Percentiles rank a stretch among this genome's conserved stretches.
These are phyloP conservation scores for Trifolium subterraneum DNA, from an alignment of 306 rosid species.

Conservation along the genomic window DNA sequence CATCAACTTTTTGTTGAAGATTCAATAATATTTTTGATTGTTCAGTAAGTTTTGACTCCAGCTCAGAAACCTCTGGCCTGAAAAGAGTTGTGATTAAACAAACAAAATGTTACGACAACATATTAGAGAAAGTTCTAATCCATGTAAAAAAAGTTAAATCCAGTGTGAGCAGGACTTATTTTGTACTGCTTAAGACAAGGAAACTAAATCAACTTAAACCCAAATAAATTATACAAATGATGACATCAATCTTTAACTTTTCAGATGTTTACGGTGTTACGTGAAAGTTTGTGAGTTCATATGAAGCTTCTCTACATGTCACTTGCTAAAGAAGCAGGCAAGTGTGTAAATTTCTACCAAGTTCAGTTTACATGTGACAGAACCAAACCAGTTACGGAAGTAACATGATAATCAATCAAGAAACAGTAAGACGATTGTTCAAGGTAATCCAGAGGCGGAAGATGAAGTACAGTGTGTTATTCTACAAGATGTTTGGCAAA, in stretches of 20 bases:
- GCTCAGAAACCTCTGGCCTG: conserved; percentile 96
- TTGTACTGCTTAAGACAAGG: conserved; percentile 4
- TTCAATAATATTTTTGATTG: conserved; percentile 87
- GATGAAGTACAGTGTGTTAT: background rate
- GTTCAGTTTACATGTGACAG: background rate
- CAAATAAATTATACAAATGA: background rate
- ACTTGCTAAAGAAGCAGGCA: conserved; percentile 22
- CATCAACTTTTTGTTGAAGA: conserved; percentile 94
- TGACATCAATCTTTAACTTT: background rate
- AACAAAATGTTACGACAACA: conserved; percentile 43
- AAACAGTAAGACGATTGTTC: background rate
- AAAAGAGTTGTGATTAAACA: conserved; percentile 51
- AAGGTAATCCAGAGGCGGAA: background rate
- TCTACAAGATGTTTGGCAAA: background rate
- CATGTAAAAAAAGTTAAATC: background rate
- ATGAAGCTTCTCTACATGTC: conserved; percentile 6
- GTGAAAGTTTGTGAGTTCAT: background rate
- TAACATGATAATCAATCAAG: background rate
- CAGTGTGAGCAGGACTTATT: background rate
- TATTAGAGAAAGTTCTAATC: conserved; percentile 15
- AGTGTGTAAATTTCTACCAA: background rate
- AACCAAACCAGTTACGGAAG: background rate
- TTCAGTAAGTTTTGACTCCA: conserved; percentile 87
- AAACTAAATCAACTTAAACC: conserved; percentile 12
- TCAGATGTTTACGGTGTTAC: background rate